Base-by-base conservation (phyloP, 1,284 basidiomycete genomes). In the Rhodotorula glutinis region DNA sequence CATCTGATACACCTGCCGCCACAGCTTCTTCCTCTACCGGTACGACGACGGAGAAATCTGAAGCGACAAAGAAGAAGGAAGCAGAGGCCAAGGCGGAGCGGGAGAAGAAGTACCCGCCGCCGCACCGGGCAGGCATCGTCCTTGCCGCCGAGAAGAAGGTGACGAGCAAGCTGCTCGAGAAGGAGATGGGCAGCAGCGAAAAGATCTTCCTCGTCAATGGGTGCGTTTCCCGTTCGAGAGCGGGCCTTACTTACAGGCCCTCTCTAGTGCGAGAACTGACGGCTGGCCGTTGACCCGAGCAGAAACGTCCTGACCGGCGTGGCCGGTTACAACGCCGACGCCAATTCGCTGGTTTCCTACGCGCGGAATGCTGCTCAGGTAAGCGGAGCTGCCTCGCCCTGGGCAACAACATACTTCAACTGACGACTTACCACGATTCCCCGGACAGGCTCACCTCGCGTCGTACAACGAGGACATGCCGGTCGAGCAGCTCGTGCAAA, bases 71-170 rank as follows among this genome's bases (percentile, higher is more conserved):
- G 73, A 71, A 71, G 67, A 72, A 76, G 70, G 69, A 70, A 63
- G 73, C 72, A 25, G 68, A 75, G 57, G 66, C 70, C 13, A 63
- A 65, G 55, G 65, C 65, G 5, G 70, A 72, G 60, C 43, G 72
- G 23, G 67, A 72, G 69, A 57, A 66, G 63, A 74, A 73, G 57
- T 73, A 74, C 62, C 70, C 73, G 43, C 67, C 62, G 23, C 73
- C 72, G 57, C 71, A 73, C 53, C 60, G 71, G 33, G 61, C 71
- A 27, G 95, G 96, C 1, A 91, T 98, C 47, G 93, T 98, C 3
- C 84, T 98, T n/a, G 95, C 93, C 0, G 95, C 95, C 11, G 95
- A 98, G 84, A 98, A 98, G 87, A 96, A 96, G 81, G 93, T 98
- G 51, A 98, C 96, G 0, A 93, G 93, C 57, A 98, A 98, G 81